Conservation (phyloP, 108 stramenopile species). For the Skeletonema tropicum region DNA sequence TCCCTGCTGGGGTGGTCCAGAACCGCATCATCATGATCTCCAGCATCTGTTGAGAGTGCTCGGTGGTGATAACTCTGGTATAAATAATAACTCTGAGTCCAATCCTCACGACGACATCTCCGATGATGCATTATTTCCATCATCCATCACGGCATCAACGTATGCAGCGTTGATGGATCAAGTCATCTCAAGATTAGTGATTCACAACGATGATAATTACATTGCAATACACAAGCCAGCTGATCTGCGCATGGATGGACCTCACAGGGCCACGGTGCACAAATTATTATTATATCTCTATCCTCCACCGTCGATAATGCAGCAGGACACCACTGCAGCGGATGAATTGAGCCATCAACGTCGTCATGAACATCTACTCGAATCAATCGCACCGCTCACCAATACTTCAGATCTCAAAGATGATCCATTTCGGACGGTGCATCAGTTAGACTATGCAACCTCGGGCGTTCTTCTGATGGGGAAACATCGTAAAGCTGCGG, state of each 20-base stretch:
- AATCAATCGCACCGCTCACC: constrained; percentile 40
- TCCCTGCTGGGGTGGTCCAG: constrained; percentile 79
- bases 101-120: background rate
- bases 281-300: constrained; percentile 80
- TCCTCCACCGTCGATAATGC: constrained; percentile 62
- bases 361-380: constrained; percentile 29
- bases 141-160: background rate
- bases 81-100: background rate
- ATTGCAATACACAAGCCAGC: constrained; percentile 84
- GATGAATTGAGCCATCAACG: constrained; percentile 5
- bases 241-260: constrained; percentile 90
- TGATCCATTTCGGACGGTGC: constrained; percentile 77
- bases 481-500: constrained; percentile 59
- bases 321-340: background rate
- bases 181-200: constrained; percentile 26
- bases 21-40: constrained; percentile 49
- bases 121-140: constrained; percentile 6
- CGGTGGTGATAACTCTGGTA: constrained; percentile 4
- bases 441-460: constrained; percentile 92
- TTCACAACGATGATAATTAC: constrained; percentile 70
- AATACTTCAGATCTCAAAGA: constrained; percentile 63
- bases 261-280: constrained; percentile 70
- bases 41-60: constrained; percentile 54
- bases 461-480: constrained; percentile 77
- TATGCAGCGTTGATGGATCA: constrained; percentile 15